Evolutionary conservation across 2,329 filamentous ascomycete species (phyloP), one percentile per base, ranked within the genome.

Genomic region (Domatiomyces globalis): DNA sequence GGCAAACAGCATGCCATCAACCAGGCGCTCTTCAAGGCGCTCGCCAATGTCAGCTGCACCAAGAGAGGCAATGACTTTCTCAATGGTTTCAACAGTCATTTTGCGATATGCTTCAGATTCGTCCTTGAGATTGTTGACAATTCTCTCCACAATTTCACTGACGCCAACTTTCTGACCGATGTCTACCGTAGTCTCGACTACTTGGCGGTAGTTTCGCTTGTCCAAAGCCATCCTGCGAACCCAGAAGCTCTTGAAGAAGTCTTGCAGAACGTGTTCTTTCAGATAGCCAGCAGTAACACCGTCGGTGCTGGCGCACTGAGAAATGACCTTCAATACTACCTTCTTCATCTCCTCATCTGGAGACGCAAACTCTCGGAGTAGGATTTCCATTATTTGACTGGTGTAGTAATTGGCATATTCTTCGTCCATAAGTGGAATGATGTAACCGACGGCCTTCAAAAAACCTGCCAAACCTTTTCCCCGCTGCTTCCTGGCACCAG

Each of bases 301-400:
- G 63, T 94, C 85, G 2, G 90, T 96, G 60, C 84, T 84, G 6
- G 92, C 87, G 64, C 92, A 96, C 65, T 98, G 92, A 17, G 89
- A 95, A 15, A 98, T 82, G 25, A 98, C 92, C 70, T 96, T 96
- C 53, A 98, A 73, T 6, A 98, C 92, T 1, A 98, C 92, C 73
- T 98, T 98, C 72, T 96, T 98, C 92, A 98, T 98, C 69, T 98
- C 92, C 68, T 98, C 92, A 59, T 98, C 92, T 0, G 92, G 92
- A 0, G 90, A 95, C 5, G 88, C 85, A 63, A 98, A 98, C 65
- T 98, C 92, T 62, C 92, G 82, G 27, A 96, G 79, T 12, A 98
- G 73, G 62, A 96, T 96, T 68, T 96, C 92, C 90, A 98, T 96
- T 63, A 98, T 95, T 68, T 98, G 89, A 60, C 83, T 87, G 7